These are phyloP conservation scores for Sisymbrium irio DNA, from an alignment of 345 rosid species.

Conservation along the genomic window DNA sequence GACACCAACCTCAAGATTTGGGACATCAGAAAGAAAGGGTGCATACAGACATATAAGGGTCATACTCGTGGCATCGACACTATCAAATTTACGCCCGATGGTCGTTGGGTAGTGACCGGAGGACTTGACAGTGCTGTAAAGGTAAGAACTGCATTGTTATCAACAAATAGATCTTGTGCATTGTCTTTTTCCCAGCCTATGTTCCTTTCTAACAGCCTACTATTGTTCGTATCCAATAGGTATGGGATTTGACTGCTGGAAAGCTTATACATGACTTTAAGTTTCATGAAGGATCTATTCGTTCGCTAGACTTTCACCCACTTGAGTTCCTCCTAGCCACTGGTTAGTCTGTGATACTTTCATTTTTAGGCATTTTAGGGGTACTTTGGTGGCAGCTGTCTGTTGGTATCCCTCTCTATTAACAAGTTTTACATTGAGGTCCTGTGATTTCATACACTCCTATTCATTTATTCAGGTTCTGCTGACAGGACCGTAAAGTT, in stretches of 20 bases:
- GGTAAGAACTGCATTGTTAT: slow-evolving; percentile 46
- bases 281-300: slow-evolving; percentile 82
- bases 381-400: neutral
- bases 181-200: neutral
- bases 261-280: slow-evolving; percentile 94
- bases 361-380: neutral
- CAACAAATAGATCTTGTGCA: neutral
- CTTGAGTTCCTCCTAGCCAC: slow-evolving; percentile 95
- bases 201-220: neutral
- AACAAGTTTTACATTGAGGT: slow-evolving; percentile 2
- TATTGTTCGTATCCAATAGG: slow-evolving; percentile 16
- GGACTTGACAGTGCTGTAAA: slow-evolving; percentile 89
- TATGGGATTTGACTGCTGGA: slow-evolving; percentile 92
- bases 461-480: slow-evolving; percentile 66
- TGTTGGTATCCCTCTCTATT: slow-evolving; percentile 8
- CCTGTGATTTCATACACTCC: slow-evolving; percentile 17
- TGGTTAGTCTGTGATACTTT: slow-evolving; percentile 46
- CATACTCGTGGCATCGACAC: slow-evolving; percentile 76
- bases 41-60: slow-evolving; percentile 94
- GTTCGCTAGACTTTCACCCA: slow-evolving; percentile 91
- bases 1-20: slow-evolving; percentile 82
- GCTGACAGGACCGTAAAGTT: slow-evolving; percentile 94
- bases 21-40: slow-evolving; percentile 96
- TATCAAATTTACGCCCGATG: slow-evolving; percentile 93
- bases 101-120: slow-evolving; percentile 99